Base-by-base conservation (phyloP, 768 basidiomycete genomes). In the Boletellus emodensis region DNA sequence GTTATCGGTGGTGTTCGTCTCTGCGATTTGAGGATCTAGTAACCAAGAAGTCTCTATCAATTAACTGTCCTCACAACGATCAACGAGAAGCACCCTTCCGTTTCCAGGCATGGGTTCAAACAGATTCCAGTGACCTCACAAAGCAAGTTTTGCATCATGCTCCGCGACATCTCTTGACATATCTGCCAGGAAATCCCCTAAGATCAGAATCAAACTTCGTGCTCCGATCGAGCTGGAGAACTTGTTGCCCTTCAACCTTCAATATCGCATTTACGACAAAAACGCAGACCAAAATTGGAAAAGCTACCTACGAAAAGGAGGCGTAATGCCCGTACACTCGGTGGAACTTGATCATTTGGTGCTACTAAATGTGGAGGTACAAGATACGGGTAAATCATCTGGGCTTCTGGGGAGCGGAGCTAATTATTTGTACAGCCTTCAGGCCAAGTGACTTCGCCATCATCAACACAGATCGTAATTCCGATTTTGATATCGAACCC, bases 191-290 rank as follows among this genome's bases (percentile, higher is more conserved):
- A 84, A 81, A 68, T 86, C 87, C 56, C 95, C 96, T 2, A 87
- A 84, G 65, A 82, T 97, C 51, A 84, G 82, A 40, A 75, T 99
- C 44, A 86, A 82, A 52, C 81, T 99, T 40, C 84, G 92, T 33
- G 93, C 96, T 13, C 96, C 96, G 0, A 76, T 99, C 24, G 95
- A 99, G 62, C 72, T 99, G 10, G 95, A 99, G 70, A 99, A 99
- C 64, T 72, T 98, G 17, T 72, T 98, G 20, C 96, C 96, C 1
- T 96, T 86, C 70, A 93, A 97, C 60, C 69, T 98, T 44, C 86
- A 93, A 60, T 99, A 96, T 71, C 82, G 93, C n/a, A 88, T 98
- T 32, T 97, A 93, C 57, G 94, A 99, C 75, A 96, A 94, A 72
- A 82, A 96, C 55, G 85, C 88, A 0, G 84, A 93, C 60, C 90